phyloP scores from a whole-genome alignment of 768 basidiomycete genomes.

The Nidularia sp. region DNA sequence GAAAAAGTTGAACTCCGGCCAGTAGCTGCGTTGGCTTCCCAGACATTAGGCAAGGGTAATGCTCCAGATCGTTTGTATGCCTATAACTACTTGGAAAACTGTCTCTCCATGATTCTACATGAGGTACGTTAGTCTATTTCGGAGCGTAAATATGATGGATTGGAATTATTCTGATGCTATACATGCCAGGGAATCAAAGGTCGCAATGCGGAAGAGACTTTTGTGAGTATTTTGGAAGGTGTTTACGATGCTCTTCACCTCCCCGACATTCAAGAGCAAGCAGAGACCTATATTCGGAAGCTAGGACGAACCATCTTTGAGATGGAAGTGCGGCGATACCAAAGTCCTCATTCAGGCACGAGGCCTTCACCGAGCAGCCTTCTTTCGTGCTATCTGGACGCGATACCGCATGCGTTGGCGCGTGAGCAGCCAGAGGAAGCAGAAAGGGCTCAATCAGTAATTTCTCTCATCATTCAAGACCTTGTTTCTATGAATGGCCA shows the following conservation, averaged over 20 bases:
- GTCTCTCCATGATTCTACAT: slow-evolving; percentile 64
- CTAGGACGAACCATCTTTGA: slow-evolving; percentile 71
- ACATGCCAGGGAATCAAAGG: slow-evolving; percentile 58
- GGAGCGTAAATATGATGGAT: too few relatives aligned
- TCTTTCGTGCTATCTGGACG: slow-evolving; percentile 74
- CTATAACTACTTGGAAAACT: slow-evolving; percentile 68
- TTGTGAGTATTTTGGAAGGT: slow-evolving; percentile 67
- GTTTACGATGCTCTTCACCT: slow-evolving; percentile 73
- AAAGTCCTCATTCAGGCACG: slow-evolving; percentile 46
- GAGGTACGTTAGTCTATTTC: slow-evolving; percentile 61
- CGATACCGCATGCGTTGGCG: slow-evolving; percentile 72
- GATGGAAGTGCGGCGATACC: slow-evolving; percentile 62
- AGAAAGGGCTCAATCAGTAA: slow-evolving; percentile 52
- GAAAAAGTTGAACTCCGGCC: slow-evolving; percentile 67
- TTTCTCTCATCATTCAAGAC: slow-evolving; percentile 62
- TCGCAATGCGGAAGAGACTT: slow-evolving; percentile 72
- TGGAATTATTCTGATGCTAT: slow-evolving; percentile 4
- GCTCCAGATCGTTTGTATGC: slow-evolving; percentile 53
- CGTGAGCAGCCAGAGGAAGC: slow-evolving; percentile 60
- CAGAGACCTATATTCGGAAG: slow-evolving; percentile 65
- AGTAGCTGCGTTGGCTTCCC: slow-evolving; percentile 59
- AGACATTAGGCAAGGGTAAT: slow-evolving; percentile 50
- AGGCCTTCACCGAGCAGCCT: slow-evolving; percentile 55
- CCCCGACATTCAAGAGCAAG: slow-evolving; percentile 64
- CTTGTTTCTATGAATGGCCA: slow-evolving; percentile 54